Base-by-base conservation (phyloP, 441 rosid species). In the Pelargonium cotyledonis region DNA sequence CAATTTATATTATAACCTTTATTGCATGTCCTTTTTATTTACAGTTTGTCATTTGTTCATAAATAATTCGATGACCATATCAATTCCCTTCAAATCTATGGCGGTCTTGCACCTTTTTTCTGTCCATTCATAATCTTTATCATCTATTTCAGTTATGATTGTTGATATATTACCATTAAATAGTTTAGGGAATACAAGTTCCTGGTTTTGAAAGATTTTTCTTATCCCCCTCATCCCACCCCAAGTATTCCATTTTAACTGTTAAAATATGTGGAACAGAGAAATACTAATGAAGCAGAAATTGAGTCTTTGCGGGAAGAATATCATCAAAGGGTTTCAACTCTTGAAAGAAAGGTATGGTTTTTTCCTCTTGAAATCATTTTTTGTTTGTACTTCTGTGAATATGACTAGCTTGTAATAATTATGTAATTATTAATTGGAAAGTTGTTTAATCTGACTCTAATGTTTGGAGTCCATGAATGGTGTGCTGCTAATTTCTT, bases 251-350 rank as follows among this genome's bases (percentile, higher is more conserved):
- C 65, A 31, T 66, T 67, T 69, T 83, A 73, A 80, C 64, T 4
- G 29, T 60, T 68, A 66, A 73, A 78, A 62, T 71, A 75, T 74
- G 29, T 80, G 85, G 63, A 73, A 76, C 92, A 92, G 99, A 88
- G 87, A 78, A 92, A 90, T 83, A 79, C 96, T 71, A 88, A 65
- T 75, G 98, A 89, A 58, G 96, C 95, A 5, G 99, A 95, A 85
- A 79, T 95, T 58, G 97, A 95, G 81, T 86, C 98, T 69, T 81
- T 95, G 82, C 86, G 95, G 73, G 99, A 90, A 82, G 98, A 92
- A 85, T 95, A 90, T 79, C 98, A 89, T 84, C 99, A 92, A 82
- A 85, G 95, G 82, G 88, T 92, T 84, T 86, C 94, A 67, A 82
- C 89, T 67, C 93, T 95, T 63, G 99, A 95, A 84, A 90, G 97